phyloP scores from a whole-genome alignment of 176 grass and related monocot genomes.

The Coix lacrymajobi region DNA sequence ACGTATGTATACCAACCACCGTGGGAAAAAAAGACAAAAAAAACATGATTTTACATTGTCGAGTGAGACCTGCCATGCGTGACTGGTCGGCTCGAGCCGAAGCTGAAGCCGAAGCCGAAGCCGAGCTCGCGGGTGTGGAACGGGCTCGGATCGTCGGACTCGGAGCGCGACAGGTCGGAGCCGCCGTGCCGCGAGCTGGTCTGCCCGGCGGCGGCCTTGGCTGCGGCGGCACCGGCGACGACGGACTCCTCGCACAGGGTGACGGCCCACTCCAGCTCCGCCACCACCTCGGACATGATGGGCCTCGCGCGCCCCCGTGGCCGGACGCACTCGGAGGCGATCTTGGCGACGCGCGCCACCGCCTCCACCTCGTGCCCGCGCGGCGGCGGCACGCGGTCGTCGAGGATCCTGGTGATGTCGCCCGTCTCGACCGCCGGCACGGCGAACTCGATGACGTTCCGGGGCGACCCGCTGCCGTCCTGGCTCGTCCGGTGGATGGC shows the following conservation, averaged over 20 bases:
- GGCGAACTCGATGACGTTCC: constrained; percentile 72
- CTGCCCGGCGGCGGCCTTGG: background rate
- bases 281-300: constrained; percentile 69
- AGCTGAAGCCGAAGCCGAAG: background rate
- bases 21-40: background rate
- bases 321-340: constrained; percentile 69
- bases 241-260: constrained; percentile 41
- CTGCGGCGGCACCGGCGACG: background rate
- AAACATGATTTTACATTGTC: constrained; percentile 16
- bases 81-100: background rate
- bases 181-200: constrained; percentile 28
- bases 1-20: background rate
- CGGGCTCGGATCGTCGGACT: constrained; percentile 41
- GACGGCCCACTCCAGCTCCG: constrained; percentile 67
- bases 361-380: constrained; percentile 54
- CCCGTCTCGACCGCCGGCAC: constrained; percentile 49
- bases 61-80: constrained; percentile 28
- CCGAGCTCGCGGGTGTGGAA: constrained; percentile 31
- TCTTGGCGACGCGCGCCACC: constrained; percentile 43
- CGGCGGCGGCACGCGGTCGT: constrained; percentile 38
- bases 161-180: constrained; percentile 48
- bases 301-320: constrained; percentile 44
- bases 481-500: constrained; percentile 54
- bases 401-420: constrained; percentile 32
- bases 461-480: constrained; percentile 56